A percentile compares a stretch with the other conserved stretches of the same genome.
Evolutionary conservation across 176 grass and related monocot genomes (phyloP).

Genomic region (Stipa capillata): DNA sequence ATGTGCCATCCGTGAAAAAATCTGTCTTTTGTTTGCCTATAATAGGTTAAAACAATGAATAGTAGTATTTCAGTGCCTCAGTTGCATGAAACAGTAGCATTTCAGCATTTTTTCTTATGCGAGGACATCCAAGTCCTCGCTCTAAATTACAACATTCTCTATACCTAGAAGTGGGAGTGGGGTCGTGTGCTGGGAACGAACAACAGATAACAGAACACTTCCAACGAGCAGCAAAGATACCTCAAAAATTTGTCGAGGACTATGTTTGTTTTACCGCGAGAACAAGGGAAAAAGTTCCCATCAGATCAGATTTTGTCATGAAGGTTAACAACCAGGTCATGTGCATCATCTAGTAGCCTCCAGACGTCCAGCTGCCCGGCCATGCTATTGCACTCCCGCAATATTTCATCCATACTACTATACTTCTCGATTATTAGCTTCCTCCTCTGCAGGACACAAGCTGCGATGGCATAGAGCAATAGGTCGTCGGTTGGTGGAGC

Average conservation of each 20-base stretch:
- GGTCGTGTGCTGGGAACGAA: constrained; percentile 12
- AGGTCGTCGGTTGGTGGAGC: constrained; percentile 83
- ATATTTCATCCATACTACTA: constrained; percentile 92
- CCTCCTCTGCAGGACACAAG: constrained; percentile 85
- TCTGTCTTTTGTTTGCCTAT: constrained; percentile 17
- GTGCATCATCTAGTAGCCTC: constrained; percentile 88
- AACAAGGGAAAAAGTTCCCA: constrained; percentile 8
- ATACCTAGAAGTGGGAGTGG: constrained; percentile 31
- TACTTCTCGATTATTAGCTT: constrained; percentile 96
- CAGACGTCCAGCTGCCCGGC: constrained; percentile 84
- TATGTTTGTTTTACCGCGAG: neutral
- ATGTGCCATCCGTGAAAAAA: constrained; percentile 25
- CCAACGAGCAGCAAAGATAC: neutral
- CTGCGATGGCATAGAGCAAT: constrained; percentile 84
- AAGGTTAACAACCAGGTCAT: constrained; percentile 84
- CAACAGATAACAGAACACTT: constrained; percentile 4
- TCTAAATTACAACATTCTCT: constrained; percentile 39
- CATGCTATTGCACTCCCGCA: constrained; percentile 92
- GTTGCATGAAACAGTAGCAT: neutral
- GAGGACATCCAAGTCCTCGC: constrained; percentile 7
- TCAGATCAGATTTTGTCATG: constrained; percentile 81
- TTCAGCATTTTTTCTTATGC: constrained; percentile 9
- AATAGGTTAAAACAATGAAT: constrained; percentile 44
- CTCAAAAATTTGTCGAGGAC: neutral
- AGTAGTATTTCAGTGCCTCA: constrained; percentile 16